A percentile compares a stretch with the other conserved stretches of the same genome.
Evolutionary conservation across 257 asterid genomes (phyloP).

Genomic region (Haberlea rhodopensis): DNA sequence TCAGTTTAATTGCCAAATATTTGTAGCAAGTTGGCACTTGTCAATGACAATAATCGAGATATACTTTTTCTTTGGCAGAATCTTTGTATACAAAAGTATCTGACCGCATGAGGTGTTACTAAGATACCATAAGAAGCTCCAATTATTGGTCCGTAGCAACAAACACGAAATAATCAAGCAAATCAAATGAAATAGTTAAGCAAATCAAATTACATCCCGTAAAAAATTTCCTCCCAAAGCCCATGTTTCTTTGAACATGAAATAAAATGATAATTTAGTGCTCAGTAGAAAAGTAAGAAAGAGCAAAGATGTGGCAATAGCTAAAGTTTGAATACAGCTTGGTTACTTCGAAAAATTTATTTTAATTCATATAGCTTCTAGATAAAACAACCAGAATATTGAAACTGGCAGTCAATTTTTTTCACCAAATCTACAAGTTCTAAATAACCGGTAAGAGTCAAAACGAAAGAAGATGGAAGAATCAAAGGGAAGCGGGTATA

Average conservation of each 20-base stretch:
- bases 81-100: too few species aligned
- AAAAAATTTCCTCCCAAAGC: neutral
- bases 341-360: too few species aligned
- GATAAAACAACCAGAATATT: too few species aligned
- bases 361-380: too few species aligned
- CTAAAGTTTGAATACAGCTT: too few species aligned
- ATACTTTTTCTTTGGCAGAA: too few species aligned
- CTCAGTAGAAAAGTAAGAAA: neutral
- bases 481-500: neutral
- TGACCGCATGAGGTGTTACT: too few species aligned
- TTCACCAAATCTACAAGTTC: too few species aligned
- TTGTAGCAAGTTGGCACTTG: too few species aligned
- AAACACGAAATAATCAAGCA: neutral
- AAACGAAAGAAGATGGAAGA: neutral
- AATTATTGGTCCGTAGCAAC: neutral
- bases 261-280: neutral
- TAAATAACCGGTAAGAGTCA: neutral
- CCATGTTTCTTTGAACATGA: neutral
- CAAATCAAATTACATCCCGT: too few species aligned
- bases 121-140: neutral
- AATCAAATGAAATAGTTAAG: neutral
- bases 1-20: too few species aligned
- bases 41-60: too few species aligned
- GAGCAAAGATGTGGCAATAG: neutral
- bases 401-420: neutral